Percentiles rank a stretch among this genome's conserved stretches.
These are phyloP conservation scores for Blastocystis sp. DNA, from an alignment of 352 stramenopile genomes.

Conservation along the genomic window DNA sequence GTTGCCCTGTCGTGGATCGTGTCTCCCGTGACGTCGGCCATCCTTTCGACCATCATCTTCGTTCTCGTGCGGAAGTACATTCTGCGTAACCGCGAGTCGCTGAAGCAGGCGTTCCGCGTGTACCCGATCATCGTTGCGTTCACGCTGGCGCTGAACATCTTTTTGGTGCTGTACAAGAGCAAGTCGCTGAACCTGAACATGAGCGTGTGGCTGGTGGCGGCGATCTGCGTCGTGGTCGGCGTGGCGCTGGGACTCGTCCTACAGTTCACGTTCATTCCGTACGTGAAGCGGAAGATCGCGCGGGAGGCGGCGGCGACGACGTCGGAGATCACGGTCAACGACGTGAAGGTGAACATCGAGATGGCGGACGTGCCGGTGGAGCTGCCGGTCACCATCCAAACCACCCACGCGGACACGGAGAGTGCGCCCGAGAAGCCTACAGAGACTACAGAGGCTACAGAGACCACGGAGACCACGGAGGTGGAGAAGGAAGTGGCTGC, in stretches of 20 bases:
- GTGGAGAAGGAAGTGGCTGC: not conserved
- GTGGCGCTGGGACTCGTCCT: conserved; percentile 22
- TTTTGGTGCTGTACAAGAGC: conserved; percentile 63
- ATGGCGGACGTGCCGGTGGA: not conserved
- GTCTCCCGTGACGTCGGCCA: conserved; percentile 60
- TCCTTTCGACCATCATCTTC: conserved; percentile 62
- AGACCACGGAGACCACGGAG: not conserved
- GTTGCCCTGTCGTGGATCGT: conserved; percentile 63
- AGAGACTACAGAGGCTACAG: not conserved
- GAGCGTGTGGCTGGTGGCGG: not conserved
- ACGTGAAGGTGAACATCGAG: conserved; percentile 25
- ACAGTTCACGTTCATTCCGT: conserved; percentile 45
- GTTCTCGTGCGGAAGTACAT: conserved; percentile 61
- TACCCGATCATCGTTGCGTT: conserved; percentile 62
- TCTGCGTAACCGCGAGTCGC: conserved; percentile 59
- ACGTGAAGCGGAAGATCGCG: conserved; percentile 30
- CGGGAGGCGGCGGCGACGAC: not conserved
- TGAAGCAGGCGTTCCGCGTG: conserved; percentile 57
- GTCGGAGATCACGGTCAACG: not conserved
- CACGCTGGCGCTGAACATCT: conserved; percentile 61
- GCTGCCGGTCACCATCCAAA: not conserved
- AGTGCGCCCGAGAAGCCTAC: not conserved
- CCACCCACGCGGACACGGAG: not conserved
- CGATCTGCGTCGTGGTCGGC: conserved; percentile 27
- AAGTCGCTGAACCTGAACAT: conserved; percentile 41